Conservation (phyloP, 352 stramenopile species). For the Blastocystis sp. region DNA sequence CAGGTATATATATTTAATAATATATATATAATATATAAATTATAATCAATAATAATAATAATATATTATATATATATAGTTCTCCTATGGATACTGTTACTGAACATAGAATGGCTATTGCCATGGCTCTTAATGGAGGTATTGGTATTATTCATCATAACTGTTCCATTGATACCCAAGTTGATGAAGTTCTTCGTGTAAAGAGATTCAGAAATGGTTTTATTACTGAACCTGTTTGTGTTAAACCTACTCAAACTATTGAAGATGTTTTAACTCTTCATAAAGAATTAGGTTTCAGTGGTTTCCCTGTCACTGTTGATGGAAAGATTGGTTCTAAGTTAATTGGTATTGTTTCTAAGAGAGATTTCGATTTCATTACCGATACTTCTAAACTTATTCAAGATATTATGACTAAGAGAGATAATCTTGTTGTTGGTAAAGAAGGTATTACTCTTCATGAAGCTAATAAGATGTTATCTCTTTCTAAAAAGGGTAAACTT, state of each 20-base stretch:
- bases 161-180: slow-evolving; percentile 88
- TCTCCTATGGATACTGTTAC: slow-evolving; percentile 99
- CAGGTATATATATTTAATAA: too few relatives aligned
- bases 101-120: slow-evolving; percentile 94
- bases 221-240: slow-evolving; percentile 35
- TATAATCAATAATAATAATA: too few relatives aligned
- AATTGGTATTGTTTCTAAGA: slow-evolving; percentile 91
- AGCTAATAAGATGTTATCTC: slow-evolving; percentile 60
- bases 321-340: slow-evolving; percentile 88
- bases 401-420: slow-evolving; percentile 59
- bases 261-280: slow-evolving; percentile 83
- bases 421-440: slow-evolving; percentile 37
- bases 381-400: slow-evolving; percentile 63
- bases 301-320: slow-evolving; percentile 91
- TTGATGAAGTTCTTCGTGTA: slow-evolving; percentile 59
- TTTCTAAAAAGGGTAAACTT: slow-evolving; percentile 97
- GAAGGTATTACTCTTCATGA: slow-evolving; percentile 52
- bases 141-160: slow-evolving; percentile 99
- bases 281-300: slow-evolving; percentile 76
- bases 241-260: slow-evolving; percentile 57
- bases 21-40: too few relatives aligned
- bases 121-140: slow-evolving; percentile 89
- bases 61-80: too few relatives aligned
- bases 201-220: slow-evolving; percentile 42
- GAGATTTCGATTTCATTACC: slow-evolving; percentile 94